Base-by-base conservation (phyloP, 306 rosid species). In the Mucuna pruriens region DNA sequence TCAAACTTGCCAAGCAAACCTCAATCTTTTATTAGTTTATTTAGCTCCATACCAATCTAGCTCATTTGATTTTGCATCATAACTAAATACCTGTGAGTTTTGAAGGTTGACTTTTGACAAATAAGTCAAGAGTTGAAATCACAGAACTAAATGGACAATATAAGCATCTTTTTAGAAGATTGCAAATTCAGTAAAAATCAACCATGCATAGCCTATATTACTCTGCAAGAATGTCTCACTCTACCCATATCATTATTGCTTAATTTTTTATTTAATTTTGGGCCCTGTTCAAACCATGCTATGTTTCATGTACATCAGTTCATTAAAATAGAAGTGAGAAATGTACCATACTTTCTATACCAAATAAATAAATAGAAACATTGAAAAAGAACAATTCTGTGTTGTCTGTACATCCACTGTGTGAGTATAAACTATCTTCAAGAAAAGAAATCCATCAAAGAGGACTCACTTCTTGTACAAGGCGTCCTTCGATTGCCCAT, bases 401-500 rank as follows among this genome's bases (percentile, higher is more conserved):
- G 33, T 6, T 13, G 19, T 39, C 71, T 26, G 25, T 10, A 63
- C 42, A 62, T 51, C 78, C 42, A 65, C 40, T 36, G 16, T 60
- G 67, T 48, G 46, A 67, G 49, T 19, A 23, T 79, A 58, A 58
- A 51, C 79, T 70, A 72, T 55, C 58, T 26, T 70, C 34, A 67
- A 75, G 61, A 20, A 52, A 74, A 76, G 57, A 40, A 78, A 81
- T 64, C 38, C 55, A 79, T 40, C 51, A 44, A 48, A 79, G 62
- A 82, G 54, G 72, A 85, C 92, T 90, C 80, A 93, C 99, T 85
- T 91, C 66, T 45, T 73, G 44, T 19, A 66, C 9, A 22, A 88
- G 89, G 6, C 74, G 82, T n/a, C 97, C 97, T 4, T 90, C 84
- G 60, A 95, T 87, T 22, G 76, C 13, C 99, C 99, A 95, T 44